These are phyloP conservation scores for Suillus subalutaceus DNA, from an alignment of 768 basidiomycete species.

Conservation along the genomic window DNA sequence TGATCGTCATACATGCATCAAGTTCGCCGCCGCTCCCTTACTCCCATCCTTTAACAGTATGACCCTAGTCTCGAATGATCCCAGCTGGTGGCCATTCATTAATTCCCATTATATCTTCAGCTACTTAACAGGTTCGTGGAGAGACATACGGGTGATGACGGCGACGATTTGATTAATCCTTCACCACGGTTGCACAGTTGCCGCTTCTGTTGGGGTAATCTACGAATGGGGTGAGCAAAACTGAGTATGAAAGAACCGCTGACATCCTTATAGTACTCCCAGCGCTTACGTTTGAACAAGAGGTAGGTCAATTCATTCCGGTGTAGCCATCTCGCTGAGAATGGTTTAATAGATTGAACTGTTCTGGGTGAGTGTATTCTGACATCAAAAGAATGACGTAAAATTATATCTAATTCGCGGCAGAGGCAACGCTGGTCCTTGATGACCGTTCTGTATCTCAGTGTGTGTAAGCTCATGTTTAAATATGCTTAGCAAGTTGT, in stretches of 20 bases:
- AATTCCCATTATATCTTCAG: not conserved
- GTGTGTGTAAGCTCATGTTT: not conserved
- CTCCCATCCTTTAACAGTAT: not conserved
- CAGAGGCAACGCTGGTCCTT: not conserved
- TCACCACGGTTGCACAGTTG: not conserved
- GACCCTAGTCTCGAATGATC: not conserved
- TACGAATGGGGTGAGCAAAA: not conserved
- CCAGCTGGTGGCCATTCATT: not conserved
- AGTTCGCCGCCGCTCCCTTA: not conserved
- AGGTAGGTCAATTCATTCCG: not conserved
- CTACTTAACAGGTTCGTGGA: slow-evolving; percentile 1
- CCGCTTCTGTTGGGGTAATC: not conserved
- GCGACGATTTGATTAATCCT: not conserved
- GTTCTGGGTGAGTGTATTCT: not conserved
- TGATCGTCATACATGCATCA: not conserved
- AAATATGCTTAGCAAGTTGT: not conserved
- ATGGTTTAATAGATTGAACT: not conserved
- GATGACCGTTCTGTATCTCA: not conserved
- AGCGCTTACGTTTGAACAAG: not conserved
- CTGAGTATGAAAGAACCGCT: not conserved
- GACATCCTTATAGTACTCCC: not conserved
- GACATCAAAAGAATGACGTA: not conserved
- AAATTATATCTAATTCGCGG: not conserved
- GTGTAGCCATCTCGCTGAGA: not conserved
- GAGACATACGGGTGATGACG: not conserved